Percentiles rank a stretch among this genome's conserved stretches.
These are phyloP conservation scores for Mycotypha africana DNA, from an alignment of 371 early-diverging fungal species.

Conservation along the genomic window DNA sequence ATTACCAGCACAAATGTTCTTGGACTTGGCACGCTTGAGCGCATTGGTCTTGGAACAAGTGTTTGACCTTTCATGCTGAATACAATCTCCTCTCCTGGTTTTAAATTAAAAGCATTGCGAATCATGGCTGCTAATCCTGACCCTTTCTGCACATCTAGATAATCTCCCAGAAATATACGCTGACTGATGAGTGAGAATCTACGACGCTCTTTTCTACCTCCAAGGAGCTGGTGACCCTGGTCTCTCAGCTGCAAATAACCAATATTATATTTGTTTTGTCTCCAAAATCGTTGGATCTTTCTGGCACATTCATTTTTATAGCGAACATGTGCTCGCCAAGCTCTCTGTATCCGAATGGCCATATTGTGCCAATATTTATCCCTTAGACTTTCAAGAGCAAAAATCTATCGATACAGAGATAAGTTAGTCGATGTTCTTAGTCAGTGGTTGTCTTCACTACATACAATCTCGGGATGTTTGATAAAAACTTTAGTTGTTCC, in stretches of 20 bases:
- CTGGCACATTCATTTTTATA: constrained; percentile 70
- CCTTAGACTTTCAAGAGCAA: constrained; percentile 86
- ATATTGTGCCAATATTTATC: constrained; percentile 96
- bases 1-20: constrained; percentile 64
- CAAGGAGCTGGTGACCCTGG: constrained; percentile 89
- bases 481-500: constrained; percentile 94
- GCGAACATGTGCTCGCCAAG: constrained; percentile 78
- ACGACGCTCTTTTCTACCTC: constrained; percentile 85
- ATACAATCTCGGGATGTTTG: constrained; percentile 87
- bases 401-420: constrained; percentile 66
- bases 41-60: constrained; percentile 71
- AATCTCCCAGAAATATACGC: constrained; percentile 90
- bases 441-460: too few species aligned
- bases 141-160: constrained; percentile 70
- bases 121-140: constrained; percentile 62
- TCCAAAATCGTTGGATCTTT: constrained; percentile 79
- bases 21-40: constrained; percentile 75
- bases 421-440: too few species aligned
- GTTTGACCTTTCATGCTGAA: constrained; percentile 66
- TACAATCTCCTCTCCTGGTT: constrained; percentile 51
- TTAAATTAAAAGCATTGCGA: constrained; percentile 56
- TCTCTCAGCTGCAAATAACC: constrained; percentile 88
- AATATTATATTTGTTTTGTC: constrained; percentile 85
- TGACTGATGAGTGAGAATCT: constrained; percentile 79
- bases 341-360: constrained; percentile 92